Base-by-base conservation (phyloP, 1,284 basidiomycete genomes). In the Boletus holoroseus region DNA sequence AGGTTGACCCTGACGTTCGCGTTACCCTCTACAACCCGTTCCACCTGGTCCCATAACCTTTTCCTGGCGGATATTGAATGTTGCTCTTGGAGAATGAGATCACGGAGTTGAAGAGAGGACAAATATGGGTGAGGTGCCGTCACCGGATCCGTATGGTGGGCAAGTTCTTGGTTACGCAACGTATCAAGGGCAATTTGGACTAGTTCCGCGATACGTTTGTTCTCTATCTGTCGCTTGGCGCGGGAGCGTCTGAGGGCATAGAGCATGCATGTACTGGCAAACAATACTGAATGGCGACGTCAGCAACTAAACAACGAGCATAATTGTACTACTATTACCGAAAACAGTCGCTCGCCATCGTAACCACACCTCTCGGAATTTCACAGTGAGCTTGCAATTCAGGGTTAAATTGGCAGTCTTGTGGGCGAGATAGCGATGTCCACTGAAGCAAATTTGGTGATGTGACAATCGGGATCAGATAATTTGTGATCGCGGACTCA, bases 1-100 rank as follows among this genome's bases (percentile, higher is more conserved):
- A 95, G 76, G 65, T 91, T 88, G 24, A 85, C 85, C 50, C 91
- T 81, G 16, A 99, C 91, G 69, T 99, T 99, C 16, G 92, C 83
- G 71, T 99, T 99, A 49, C 82, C 83, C 71, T 99, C 95, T 1
- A 99, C 91, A 40, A 94, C 73, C 43, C 78, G 81, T 64, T 91
- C 88, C 37, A 99, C 96, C 52, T 80, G 79, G 42, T 81, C 76
- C 96, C 96, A 99, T 30, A 98, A 63, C 31, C 81, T 75, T 51
- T 81, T 78, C 42, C 94, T 79, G 27, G 73, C 72, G 7, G 77
- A 66, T 13, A 88, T 77, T 22, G 86, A 86, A 62, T 90, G 88
- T 53, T 91, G 86, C 46, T 88, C 82, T 56, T 89, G 85, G 22
- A 99, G 73, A 37, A 98, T 80, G 38, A 90, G 76, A 70, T 99